phyloP scores from a whole-genome alignment of 2,329 filamentous ascomycete species.

The Colletotrichum zoysiae region DNA sequence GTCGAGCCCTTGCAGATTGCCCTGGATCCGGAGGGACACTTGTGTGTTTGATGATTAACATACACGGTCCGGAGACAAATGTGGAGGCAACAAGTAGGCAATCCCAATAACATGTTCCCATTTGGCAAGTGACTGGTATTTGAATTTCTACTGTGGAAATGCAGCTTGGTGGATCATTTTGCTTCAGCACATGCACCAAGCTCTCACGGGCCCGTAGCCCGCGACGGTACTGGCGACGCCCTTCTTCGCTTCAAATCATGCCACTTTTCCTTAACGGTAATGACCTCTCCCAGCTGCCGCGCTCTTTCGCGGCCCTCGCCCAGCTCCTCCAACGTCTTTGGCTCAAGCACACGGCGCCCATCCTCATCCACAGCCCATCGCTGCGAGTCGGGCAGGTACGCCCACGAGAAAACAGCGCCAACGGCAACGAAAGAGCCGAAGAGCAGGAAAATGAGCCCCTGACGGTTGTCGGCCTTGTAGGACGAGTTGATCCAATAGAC shows the following conservation, averaged over 20 bases:
- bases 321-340: slow-evolving; percentile 63
- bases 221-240: slow-evolving; percentile 22
- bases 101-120: not conserved
- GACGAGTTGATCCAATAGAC: slow-evolving; percentile 63
- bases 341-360: slow-evolving; percentile 55
- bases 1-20: slow-evolving; percentile 62
- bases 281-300: slow-evolving; percentile 57
- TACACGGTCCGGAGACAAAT: too few species aligned
- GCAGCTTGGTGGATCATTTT: too few species aligned
- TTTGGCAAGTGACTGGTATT: not conserved
- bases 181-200: not conserved
- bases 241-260: slow-evolving; percentile 53
- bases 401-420: slow-evolving; percentile 65
- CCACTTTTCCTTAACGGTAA: slow-evolving; percentile 60
- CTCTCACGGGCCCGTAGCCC: slow-evolving; percentile 18
- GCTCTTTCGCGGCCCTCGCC: slow-evolving; percentile 62
- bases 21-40: slow-evolving; percentile 25
- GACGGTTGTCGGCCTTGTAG: slow-evolving; percentile 56
- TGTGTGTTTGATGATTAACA: not conserved
- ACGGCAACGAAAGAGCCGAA: slow-evolving; percentile 64
- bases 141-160: not conserved
- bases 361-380: slow-evolving; percentile 52
- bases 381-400: slow-evolving; percentile 63
- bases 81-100: not conserved
- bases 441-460: slow-evolving; percentile 64